Base-by-base conservation (phyloP, 352 stramenopile species). In the Phytopythium chamaehyphon region DNA sequence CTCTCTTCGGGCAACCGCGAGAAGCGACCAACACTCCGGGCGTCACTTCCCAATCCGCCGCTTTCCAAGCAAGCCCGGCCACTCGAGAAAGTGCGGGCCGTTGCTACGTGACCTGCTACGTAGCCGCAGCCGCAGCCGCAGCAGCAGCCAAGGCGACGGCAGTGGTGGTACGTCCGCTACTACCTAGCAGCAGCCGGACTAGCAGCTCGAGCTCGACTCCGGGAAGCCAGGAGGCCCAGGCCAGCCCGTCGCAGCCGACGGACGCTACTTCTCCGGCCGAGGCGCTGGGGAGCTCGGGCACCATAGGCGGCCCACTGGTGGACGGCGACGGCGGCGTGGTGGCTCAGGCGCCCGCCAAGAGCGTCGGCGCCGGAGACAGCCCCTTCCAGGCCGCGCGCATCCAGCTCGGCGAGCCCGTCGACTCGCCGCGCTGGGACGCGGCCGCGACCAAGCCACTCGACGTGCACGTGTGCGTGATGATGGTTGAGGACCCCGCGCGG, bases 391-490 rank as follows among this genome's bases (percentile, higher is more conserved):
- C 71, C 9, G 44, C 66, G 46, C 59, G 47, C 52, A 80, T 82
- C 61, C 70, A 85, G 67, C 69, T 83, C 54, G 59, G 77, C 59
- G 76, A 74, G 37, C 61, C 64, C 38, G 76, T 51, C 53, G 72
- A 81, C 47, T 73, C 57, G 18, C 63, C 59, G 48, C 62, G 64
- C 56, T 86, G 70, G 67, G 73, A 33, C 28, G 28, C 28, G 5
- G 5, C 57, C 54, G 54, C 67, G 58, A 67, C 57, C 35, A 78
- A 59, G 49, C n/a, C 46, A 35, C 40, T 52, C 18, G 60, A 57
- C 44, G 64, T 83, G 21, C 68, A 66, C 54, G 68, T 87, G 31
- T 87, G 76, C 50, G 73, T 87, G 44, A 82, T 87, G 71, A 85
- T 82, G 71, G 66, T 83, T 10, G 73, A 86, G 46, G 53, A 82